Base-by-base conservation (phyloP, 2,329 filamentous ascomycete species). In the Aspergillus aculeatus region DNA sequence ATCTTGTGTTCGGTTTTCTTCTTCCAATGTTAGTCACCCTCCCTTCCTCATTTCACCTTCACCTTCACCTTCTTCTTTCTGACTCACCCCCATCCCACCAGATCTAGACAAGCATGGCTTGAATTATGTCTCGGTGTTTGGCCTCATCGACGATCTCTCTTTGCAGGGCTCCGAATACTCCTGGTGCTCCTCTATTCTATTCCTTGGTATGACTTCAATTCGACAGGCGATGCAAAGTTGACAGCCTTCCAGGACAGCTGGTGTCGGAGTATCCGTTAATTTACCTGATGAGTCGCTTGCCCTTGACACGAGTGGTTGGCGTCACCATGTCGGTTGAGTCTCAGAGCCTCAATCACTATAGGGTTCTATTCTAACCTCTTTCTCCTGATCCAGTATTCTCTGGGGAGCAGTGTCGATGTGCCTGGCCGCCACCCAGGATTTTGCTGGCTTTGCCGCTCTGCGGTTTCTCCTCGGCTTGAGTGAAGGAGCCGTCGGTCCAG, bases 261-360 rank as follows among this genome's bases (percentile, higher is more conserved):
- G 74, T 80, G 4, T 73, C 80, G 0, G 80, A 82, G 59, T 81
- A 77, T 53, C 81, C 80, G 1, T 79, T 78, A 60, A 80, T 81
- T 56, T 83, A 82, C 63, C 68, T 83, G 14, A 83, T 83, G 80
- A 78, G 74, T 44, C 71, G 76, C 3, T 71, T 83, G 4, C 79
- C 75, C 4, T 64, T 83, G 23, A 77, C 78, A 19, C 80, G 78
- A 56, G 81, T 82, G 54, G 80, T 83, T 5, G 80, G 79, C 12
- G 67, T 66, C 5, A 80, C 78, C 0, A 73, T 82, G 76, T 80
- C 71, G 52, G 32, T 35, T 2, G 32, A 16, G 32, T 3, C 32
- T 35, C 7, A 29, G 32, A 16, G 32, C 11, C 32, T 35, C 7
- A 29, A 16, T 35, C 32, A 12, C 32, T 35, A 14, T 10, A 0